Percentiles rank a stretch among this genome's conserved stretches.
Conservation (phyloP, 2,329 filamentous ascomycete species). For the Pyrenophora graminea region DNA sequence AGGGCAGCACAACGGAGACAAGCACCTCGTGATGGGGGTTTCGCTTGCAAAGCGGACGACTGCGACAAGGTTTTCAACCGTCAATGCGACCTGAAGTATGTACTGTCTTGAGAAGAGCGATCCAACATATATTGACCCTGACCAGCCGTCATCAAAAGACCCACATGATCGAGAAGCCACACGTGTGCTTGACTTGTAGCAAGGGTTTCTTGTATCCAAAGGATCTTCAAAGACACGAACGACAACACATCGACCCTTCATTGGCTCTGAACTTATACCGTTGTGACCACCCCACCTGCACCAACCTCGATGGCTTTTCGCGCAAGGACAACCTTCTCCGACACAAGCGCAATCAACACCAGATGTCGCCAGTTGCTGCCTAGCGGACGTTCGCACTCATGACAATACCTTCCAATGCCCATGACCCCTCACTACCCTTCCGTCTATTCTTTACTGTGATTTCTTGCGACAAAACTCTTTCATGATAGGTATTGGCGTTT, state of each 20-base stretch:
- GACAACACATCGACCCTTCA: conserved; percentile 29
- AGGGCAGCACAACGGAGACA: conserved; percentile 27
- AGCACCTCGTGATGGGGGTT: conserved; percentile 32
- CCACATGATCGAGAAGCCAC: conserved; percentile 37
- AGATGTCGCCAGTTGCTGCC: conserved; percentile 6
- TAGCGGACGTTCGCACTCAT: background rate
- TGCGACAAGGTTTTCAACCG: conserved; percentile 39
- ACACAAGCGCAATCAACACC: conserved; percentile 40
- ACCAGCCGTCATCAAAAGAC: conserved; percentile 41
- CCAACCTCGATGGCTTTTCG: conserved; percentile 38
- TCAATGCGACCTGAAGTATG: conserved; percentile 44
- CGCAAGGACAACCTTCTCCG: conserved; percentile 43
- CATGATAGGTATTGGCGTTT: background rate
- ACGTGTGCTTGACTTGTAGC: conserved; percentile 37
- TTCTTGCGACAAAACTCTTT: background rate
- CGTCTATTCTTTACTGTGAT: background rate
- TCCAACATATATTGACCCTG: conserved; percentile 12
- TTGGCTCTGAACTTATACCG: conserved; percentile 17
- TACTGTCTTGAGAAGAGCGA: conserved; percentile 1
- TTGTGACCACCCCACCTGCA: conserved; percentile 35
- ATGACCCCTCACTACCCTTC: background rate
- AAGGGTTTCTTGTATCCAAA: conserved; percentile 44
- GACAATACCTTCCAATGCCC: background rate
- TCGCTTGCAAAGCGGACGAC: conserved; percentile 23
- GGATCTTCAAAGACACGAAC: conserved; percentile 38